Evolutionary conservation across 2,329 filamentous ascomycete genomes (phyloP).

Genomic region (Aspergillus brunneoviolaceus): DNA sequence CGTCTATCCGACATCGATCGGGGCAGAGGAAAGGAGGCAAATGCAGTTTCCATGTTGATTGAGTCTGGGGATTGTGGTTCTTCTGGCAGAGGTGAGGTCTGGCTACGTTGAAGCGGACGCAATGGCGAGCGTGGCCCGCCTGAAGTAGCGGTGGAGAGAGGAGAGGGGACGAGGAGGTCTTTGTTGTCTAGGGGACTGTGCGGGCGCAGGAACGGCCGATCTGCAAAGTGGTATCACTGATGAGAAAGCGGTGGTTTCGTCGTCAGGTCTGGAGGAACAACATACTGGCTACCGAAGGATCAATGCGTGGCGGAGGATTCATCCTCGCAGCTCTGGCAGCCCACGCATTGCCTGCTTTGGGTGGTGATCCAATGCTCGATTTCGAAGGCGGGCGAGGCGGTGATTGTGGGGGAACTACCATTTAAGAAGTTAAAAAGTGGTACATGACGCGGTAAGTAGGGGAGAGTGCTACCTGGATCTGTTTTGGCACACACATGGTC

Average conservation of each 20-base stretch:
- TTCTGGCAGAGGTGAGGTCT: constrained; percentile 39
- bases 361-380: constrained; percentile 26
- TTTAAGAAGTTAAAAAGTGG: constrained; percentile 7
- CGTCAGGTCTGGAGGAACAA: constrained; percentile 11
- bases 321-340: constrained; percentile 46
- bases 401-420: constrained; percentile 12
- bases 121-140: constrained; percentile 44
- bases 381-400: constrained; percentile 30
- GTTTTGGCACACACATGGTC: constrained; percentile 70
- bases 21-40: constrained; percentile 53
- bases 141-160: constrained; percentile 54
- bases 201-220: constrained; percentile 47
- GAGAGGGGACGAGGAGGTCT: constrained; percentile 63
- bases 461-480: constrained; percentile 37
- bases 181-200: constrained; percentile 61
- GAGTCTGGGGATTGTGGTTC: constrained; percentile 48
- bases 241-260: background rate
- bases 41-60: constrained; percentile 52
- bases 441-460: constrained; percentile 2
- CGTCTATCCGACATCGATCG: constrained; percentile 30
- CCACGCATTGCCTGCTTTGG: constrained; percentile 22
- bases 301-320: constrained; percentile 55
- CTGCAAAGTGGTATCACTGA: constrained; percentile 24
- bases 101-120: constrained; percentile 37
- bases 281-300: constrained; percentile 60